Base-by-base conservation (phyloP, 2,329 filamentous ascomycete genomes). In the Penicillium frequentans region DNA sequence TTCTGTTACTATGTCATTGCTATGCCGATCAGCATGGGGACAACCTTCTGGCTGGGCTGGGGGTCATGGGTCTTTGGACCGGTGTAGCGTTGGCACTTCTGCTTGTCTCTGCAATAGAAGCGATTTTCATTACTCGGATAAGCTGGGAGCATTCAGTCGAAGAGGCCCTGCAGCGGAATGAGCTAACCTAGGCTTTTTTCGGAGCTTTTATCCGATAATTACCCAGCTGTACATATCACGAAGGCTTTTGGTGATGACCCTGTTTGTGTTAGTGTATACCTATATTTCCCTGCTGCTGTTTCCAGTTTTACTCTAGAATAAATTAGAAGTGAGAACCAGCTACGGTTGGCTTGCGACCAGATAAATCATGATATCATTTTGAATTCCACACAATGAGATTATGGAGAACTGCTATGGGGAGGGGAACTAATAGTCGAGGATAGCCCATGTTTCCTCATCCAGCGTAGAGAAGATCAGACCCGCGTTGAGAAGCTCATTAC, bases 391-490 rank as follows among this genome's bases (percentile, higher is more conserved):
- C 35, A 43, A 56, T 53, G 47, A 24, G 46, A 58, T 58, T 56
- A 55, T 45, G 23, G 16, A 47, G 33, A 21, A 19, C n/a, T 21
- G 24, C 4, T 9, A 14, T 9, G 27, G 26, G 16, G 8, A 14
- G 10, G 16, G 23, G 2, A 19, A 29, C 29, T 63, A 64, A 49
- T 65, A 65, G 31, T 96, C 90, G 59, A 97, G 79, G 61, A 96
- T 80, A 44, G 91, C 91, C 88, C 90, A 98, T 1, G 93, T 98
- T 75, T 90, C 84, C 69, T 98, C 93, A 75, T 98, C 92, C 55
- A 96, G 84, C 10, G 96, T 99, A 27, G 91, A 91, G 77, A 91
- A 99, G 63, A 96, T 90, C 66, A 91, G 71, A 29, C 92, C 91
- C 54, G 85, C 77, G 2, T 81, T 81, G 44, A 91, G 75, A 69